Evolutionary conservation across 495 filamentous ascomycete species (phyloP).

Genomic region (Penicillium paxilli): DNA sequence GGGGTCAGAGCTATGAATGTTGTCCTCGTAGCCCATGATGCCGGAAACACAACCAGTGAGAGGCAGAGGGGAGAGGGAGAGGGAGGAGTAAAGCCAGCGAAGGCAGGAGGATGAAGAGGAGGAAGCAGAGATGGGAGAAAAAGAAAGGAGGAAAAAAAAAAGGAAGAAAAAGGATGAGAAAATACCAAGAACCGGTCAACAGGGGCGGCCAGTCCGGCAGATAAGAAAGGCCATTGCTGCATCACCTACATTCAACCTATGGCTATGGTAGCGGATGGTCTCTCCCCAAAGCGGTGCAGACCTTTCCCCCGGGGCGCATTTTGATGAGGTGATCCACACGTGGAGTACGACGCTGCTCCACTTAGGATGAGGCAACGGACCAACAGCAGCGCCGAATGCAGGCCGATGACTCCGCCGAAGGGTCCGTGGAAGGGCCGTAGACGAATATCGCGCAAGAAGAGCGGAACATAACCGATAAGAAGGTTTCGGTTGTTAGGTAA

Average conservation of each 20-base stretch:
- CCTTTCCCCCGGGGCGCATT: neutral
- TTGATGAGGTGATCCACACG: slow-evolving; percentile 18
- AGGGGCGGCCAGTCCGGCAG: slow-evolving; percentile 4
- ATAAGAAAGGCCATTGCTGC: neutral
- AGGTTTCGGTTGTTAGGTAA: slow-evolving; percentile 27
- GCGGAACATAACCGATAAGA: slow-evolving; percentile 20
- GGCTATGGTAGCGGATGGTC: slow-evolving; percentile 1
- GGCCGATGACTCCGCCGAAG: neutral
- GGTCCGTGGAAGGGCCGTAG: neutral
- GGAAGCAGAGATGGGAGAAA: slow-evolving; percentile 3
- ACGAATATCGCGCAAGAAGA: neutral
- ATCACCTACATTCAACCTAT: no score
- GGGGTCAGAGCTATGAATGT: slow-evolving; percentile 23
- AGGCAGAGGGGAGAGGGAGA: neutral
- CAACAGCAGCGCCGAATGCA: slow-evolving; percentile 22
- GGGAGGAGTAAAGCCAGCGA: neutral
- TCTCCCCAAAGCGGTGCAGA: neutral
- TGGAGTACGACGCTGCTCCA: slow-evolving; percentile 34
- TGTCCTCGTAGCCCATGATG: slow-evolving; percentile 29
- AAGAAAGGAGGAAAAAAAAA: neutral
- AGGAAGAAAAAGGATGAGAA: neutral
- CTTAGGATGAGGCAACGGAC: slow-evolving; percentile 12
- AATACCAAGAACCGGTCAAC: slow-evolving; percentile 14
- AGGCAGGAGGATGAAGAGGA: no score
- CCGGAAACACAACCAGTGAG: neutral